Percentiles rank a stretch among this genome's conserved stretches.
phyloP scores from a whole-genome alignment of 257 asterid genomes.

The Euphrasia confusa region DNA sequence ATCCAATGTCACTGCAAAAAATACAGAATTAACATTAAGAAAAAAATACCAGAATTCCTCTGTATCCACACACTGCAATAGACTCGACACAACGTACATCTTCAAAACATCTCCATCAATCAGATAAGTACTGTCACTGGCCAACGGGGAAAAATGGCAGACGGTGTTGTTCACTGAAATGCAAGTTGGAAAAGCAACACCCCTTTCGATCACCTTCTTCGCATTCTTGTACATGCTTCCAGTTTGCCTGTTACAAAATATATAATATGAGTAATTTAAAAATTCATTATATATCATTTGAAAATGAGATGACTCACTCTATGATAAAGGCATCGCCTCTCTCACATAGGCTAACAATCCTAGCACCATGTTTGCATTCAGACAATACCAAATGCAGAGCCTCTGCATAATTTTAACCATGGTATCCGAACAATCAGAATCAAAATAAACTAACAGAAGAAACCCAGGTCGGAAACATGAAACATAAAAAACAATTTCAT shows the following conservation, averaged over 20 bases:
- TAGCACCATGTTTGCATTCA: slow-evolving; percentile 58
- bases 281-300: not conserved
- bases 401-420: slow-evolving; percentile 45
- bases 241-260: slow-evolving; percentile 44
- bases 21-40: not conserved
- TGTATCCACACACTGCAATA: not conserved
- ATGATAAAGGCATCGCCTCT: slow-evolving; percentile 67
- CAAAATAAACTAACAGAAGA: not conserved
- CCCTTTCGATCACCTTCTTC: slow-evolving; percentile 86
- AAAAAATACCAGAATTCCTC: not conserved
- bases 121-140: slow-evolving; percentile 58
- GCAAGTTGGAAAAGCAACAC: slow-evolving; percentile 92
- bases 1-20: slow-evolving; percentile 85
- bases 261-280: not conserved
- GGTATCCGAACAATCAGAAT: not conserved
- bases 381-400: slow-evolving; percentile 71
- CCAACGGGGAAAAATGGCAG: slow-evolving; percentile 83
- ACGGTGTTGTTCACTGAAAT: slow-evolving; percentile 66
- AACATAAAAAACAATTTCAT: not conserved
- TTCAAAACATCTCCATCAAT: slow-evolving; percentile 67
- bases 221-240: slow-evolving; percentile 84
- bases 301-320: slow-evolving; percentile 43
- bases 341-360: slow-evolving; percentile 74
- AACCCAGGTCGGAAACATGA: not conserved
- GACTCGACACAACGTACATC: slow-evolving; percentile 42